Evolutionary conservation across 75 land plant species (phyloP), one percentile per base, ranked within the genome.

Genomic region (Sequoiadendron giganteum): DNA sequence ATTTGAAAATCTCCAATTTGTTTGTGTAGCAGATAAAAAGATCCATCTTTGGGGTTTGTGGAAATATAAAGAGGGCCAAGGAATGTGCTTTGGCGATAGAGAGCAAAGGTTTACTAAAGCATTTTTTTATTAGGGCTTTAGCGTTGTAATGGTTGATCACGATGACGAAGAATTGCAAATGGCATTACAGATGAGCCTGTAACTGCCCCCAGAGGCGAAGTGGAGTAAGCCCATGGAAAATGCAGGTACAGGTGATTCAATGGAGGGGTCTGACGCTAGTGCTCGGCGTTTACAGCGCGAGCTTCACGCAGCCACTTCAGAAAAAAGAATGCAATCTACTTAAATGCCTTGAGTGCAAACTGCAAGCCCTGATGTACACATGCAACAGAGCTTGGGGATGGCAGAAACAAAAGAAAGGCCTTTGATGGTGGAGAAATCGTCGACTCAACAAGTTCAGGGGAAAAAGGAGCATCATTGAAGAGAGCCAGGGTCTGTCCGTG

Each of bases 171-270:
- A 98, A 61, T 90, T 98, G 86, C 92, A 93, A 89, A 92, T 92
- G 95, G 99, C 99, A 55, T 87, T 98, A 65, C 91, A 92, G 83
- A 95, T 98, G 99, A 98, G 99, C 89, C 89, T 96, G 92, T 97
- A 97, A 90, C 85, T 78, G 19, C 90, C 94, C 14, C 99, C 98
- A 5, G 99, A 95, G 92, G 93, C 98, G 61, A 98, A 98, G 93
- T 89, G 98, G 83, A 98, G 95, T 89, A 98, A 95, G 88, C 95
- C 96, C 32, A 73, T 92, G 85, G 99, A 95, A 32, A 83, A 40
- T 54, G 42, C 88, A 32, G 85, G 19, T 21, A 88, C n/a, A 3
- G 82, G 10, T 42, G 32, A 38, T 54, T 21, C 88, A 25, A 92
- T 85, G 77, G 97, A 95, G 92, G 86, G 93, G 9, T 48, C 88